These are phyloP conservation scores for Cytospora schulzeri DNA, from an alignment of 2,329 filamentous ascomycete species.

Conservation along the genomic window DNA sequence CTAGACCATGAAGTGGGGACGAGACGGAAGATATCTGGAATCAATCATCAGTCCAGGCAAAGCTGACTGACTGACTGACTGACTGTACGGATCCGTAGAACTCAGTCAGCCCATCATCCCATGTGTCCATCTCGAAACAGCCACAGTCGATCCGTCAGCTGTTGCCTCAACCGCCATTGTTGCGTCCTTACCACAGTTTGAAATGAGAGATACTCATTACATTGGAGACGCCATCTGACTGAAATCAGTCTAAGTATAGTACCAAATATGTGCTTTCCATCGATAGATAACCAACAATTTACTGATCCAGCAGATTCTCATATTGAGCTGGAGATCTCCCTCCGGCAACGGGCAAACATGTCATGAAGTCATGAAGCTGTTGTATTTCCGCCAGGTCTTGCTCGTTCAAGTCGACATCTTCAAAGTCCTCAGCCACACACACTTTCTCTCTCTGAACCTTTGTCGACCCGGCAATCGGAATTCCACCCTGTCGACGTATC, in stretches of 20 bases:
- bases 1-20: not conserved
- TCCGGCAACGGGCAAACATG: slow-evolving; percentile 51
- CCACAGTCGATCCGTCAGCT: not conserved
- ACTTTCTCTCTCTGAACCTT: too few species aligned
- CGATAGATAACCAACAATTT: too few species aligned
- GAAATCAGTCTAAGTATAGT: too few species aligned
- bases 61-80: too few species aligned
- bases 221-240: too few species aligned
- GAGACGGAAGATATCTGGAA: not conserved
- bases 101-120: not conserved
- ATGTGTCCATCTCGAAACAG: not conserved
- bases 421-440: slow-evolving; percentile 62
- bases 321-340: slow-evolving; percentile 45
- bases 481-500: slow-evolving; percentile 57
- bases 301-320: slow-evolving; percentile 16
- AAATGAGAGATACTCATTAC: too few species aligned
- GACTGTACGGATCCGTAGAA: too few species aligned
- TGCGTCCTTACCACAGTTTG: too few species aligned
- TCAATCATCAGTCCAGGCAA: not conserved
- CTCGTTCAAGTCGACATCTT: slow-evolving; percentile 49
- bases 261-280: too few species aligned
- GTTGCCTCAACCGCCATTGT: too few species aligned
- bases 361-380: slow-evolving; percentile 47
- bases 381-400: slow-evolving; percentile 56
- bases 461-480: slow-evolving; percentile 69